Evolutionary conservation across 2,329 filamentous ascomycete species (phyloP), one percentile per base, ranked within the genome.

Genomic region (Fusarium oxysporum): DNA sequence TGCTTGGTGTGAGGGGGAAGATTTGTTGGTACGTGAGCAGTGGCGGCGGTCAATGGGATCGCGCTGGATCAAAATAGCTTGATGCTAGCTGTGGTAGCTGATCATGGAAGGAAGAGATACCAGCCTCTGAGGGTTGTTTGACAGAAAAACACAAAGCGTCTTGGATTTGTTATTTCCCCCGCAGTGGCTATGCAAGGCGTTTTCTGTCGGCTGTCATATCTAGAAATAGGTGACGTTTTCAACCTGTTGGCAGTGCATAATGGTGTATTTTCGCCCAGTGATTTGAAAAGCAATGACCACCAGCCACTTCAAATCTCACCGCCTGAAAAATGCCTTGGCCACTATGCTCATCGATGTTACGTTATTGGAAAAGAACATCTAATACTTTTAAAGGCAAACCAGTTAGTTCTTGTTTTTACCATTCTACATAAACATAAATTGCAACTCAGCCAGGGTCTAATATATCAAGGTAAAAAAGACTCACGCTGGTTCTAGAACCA

Each of bases 111-210:
- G 8, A 50, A 33, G 5, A 35, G 3, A 10, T 5, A 3, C 8
- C 7, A 33, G n/a, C 8, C 2, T 23, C 23, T 4, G 16, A 3
- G 6, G 14, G 47, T 5, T 53, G 3, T 28, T 28, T 8, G 4
- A 8, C 6, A 10, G 12, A 11, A 28, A 40, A 40, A 30, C 5
- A 30, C 5, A 54, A 12, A 32, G 14, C 0, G 8, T 17, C 9
- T 7, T 13, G 25, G 1, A 9, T 21, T 17, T 38, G 25, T 54
- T 12, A 14, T n/a, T 54, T 30, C 10, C 35, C 51, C 35, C 21
- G 19, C 32, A 8, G 51, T 54, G 51, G 51, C 51, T 54, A 38
- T 54, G 35, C 35, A 40, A 54, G 23, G 35, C 35, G 40, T 54
- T 54, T 3, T 51, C 6, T 21, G 9, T 17, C 16, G 23, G 33